Evolutionary conservation across 2,329 filamentous ascomycete genomes (phyloP).

Genomic region (Colletotrichum aenigma): DNA sequence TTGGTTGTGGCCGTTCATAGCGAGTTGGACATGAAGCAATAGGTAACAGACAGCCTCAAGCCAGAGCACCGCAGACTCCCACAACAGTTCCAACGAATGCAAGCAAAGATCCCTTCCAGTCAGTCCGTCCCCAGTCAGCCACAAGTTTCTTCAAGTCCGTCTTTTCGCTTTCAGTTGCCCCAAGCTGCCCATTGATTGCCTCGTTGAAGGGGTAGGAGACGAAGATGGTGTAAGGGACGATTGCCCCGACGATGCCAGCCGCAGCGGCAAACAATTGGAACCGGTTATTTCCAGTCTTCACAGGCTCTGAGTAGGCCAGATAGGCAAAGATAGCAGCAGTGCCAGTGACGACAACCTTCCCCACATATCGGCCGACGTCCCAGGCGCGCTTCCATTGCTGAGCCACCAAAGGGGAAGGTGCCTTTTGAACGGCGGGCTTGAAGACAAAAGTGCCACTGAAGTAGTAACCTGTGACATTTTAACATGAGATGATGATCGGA

Average conservation of each 20-base stretch:
- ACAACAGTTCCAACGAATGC: background rate
- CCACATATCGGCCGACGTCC: background rate
- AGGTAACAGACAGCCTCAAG: no score
- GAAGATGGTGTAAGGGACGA: background rate
- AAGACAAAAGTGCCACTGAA: background rate
- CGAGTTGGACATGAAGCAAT: no score
- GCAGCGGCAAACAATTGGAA: background rate
- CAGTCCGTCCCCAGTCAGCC: accelerated
- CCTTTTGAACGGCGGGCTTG: background rate
- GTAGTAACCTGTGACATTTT: accelerated
- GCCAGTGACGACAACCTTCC: background rate
- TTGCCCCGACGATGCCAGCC: background rate
- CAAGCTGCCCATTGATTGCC: background rate
- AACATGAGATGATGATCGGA: accelerated
- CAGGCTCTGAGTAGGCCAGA: accelerated
- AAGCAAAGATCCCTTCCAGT: background rate
- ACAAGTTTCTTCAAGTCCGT: background rate
- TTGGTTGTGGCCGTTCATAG: no score
- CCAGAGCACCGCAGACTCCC: accelerated
- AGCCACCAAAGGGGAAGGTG: accelerated
- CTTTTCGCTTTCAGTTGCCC: accelerated
- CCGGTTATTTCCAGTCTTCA: accelerated
- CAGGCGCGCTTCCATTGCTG: background rate
- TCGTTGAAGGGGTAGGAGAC: background rate
- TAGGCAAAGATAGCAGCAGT: background rate